Base-by-base conservation (phyloP, 495 filamentous ascomycete genomes). In the Beverwykella pulmonaria region DNA sequence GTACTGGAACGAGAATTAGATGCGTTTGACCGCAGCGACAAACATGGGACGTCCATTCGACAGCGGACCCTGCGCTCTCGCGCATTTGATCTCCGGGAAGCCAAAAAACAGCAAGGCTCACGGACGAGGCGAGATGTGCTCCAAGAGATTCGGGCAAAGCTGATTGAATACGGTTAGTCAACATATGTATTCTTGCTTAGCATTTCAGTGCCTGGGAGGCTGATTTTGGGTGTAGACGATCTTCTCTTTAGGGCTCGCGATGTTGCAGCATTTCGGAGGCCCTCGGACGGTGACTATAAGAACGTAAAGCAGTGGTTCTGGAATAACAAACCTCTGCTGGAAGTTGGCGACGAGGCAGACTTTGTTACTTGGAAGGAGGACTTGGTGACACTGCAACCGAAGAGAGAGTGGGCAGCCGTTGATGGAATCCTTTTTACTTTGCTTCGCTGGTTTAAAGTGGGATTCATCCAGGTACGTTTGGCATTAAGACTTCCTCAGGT, bases 251-350 rank as follows among this genome's bases (percentile, higher is more conserved):
- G 75, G 56, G 74, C 79, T 17, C 32, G 72, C 27, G 68, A 78
- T 36, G 50, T 80, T 2, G 67, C 64, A 49, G 65, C 76, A 0
- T 65, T 80, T 17, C 71, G 78, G 26, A 59, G 58, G 20, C 79
- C 79, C 0, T 73, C 77, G 1, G 20, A 65, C 6, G 54, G 74
- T 10, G 77, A 80, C 47, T 80, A 80, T 32, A 25, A 53, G 2
- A 80, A 74, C 41, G 69, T 80, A 0, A 63, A 75, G 15, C 64
- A 47, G 14, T 81, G 69, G 61, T 70, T 79, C 68, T 71, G 66
- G n/a, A 72, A 72, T 22, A 70, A 59, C 1, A 73, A 71, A 15
- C 76, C 73, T 10, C 30, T 79, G 5, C 5, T 12, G 12, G 12
- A 34, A 5, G 12, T 34, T 4, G 30, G 30, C 4, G 30, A 34